A percentile compares a stretch with the other conserved stretches of the same genome.
Conservation (phyloP, 2,329 filamentous ascomycete genomes). For the Colletotrichum liriopes region DNA sequence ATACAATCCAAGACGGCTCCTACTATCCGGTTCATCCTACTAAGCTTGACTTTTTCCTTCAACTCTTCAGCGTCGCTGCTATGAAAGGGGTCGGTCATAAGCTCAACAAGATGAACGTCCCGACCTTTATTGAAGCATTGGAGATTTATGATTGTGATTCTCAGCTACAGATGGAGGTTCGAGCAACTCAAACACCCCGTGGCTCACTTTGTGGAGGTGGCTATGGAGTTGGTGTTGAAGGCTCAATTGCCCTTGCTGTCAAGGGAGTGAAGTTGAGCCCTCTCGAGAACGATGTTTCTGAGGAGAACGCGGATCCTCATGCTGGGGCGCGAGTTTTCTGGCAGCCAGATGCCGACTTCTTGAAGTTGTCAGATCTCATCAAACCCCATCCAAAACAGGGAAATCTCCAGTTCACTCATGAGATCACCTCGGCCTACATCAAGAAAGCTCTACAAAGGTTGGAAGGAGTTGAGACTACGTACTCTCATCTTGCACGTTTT, state of each 20-base stretch:
- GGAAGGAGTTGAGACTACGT: background rate
- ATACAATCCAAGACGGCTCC: background rate
- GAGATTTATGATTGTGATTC: background rate
- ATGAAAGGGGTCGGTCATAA: conserved; percentile 21
- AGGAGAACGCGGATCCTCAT: conserved; percentile 16
- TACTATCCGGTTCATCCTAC: conserved; percentile 22
- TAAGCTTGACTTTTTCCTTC: conserved; percentile 23
- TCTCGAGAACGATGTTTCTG: conserved; percentile 7
- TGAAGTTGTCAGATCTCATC: conserved; percentile 5
- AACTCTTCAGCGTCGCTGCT: conserved; percentile 31
- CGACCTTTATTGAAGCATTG: conserved; percentile 20
- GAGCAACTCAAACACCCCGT: conserved; percentile 13
- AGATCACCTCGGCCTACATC: conserved; percentile 10
- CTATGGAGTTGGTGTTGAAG: background rate
- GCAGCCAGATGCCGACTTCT: conserved; percentile 30
- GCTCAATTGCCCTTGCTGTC: background rate
- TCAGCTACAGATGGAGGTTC: conserved; percentile 12
- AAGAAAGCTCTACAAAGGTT: background rate
- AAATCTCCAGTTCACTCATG: background rate
- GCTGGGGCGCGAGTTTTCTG: conserved; percentile 27
- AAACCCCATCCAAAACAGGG: background rate
- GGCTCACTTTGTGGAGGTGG: conserved; percentile 20
- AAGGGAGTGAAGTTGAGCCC: conserved; percentile 21
- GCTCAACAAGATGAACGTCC: conserved; percentile 33
- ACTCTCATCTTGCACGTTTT: conserved; percentile 4